These are phyloP conservation scores for Phytophthora lateralis DNA, from an alignment of 352 stramenopile species.

Conservation along the genomic window DNA sequence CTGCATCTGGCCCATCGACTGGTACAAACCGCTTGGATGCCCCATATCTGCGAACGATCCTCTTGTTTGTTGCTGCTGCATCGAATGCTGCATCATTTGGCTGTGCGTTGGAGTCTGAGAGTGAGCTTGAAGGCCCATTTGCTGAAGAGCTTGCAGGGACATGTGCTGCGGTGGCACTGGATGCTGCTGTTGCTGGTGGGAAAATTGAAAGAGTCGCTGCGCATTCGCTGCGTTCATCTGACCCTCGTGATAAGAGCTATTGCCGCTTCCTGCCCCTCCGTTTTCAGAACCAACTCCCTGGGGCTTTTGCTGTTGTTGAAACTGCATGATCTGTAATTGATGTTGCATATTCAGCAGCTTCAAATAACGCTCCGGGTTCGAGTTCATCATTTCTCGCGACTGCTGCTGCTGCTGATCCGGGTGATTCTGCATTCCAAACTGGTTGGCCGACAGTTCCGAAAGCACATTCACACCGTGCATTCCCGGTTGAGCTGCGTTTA, in stretches of 20 bases:
- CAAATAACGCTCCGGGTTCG: conserved; percentile 79
- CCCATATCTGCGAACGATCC: conserved; percentile 51
- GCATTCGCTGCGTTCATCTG: conserved; percentile 52
- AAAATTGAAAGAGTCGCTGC: conserved; percentile 52
- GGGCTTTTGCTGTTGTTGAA: conserved; percentile 76
- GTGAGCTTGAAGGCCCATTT: conserved; percentile 45
- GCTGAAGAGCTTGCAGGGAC: conserved; percentile 68
- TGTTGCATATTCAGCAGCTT: conserved; percentile 89
- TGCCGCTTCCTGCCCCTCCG: conserved; percentile 36
- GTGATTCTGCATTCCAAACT: conserved; percentile 40
- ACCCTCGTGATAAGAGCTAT: conserved; percentile 52
- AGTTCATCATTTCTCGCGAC: conserved; percentile 50
- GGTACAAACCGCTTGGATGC: conserved; percentile 54
- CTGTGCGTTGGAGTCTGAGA: conserved; percentile 47
- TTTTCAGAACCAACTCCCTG: conserved; percentile 38
- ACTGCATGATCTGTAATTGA: conserved; percentile 85
- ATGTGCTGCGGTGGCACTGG: conserved; percentile 44
- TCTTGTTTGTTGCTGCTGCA: conserved; percentile 49
- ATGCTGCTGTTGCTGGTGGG: conserved; percentile 40
- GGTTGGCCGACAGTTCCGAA: conserved; percentile 46
- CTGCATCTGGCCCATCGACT: conserved; percentile 54
- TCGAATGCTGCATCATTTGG: conserved; percentile 68
- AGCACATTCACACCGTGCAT: conserved; percentile 37
- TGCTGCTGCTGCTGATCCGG: conserved; percentile 43
- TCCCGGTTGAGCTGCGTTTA: conserved; percentile 38